phyloP scores from a whole-genome alignment of 768 basidiomycete genomes.

The Lentinula detonsa region DNA sequence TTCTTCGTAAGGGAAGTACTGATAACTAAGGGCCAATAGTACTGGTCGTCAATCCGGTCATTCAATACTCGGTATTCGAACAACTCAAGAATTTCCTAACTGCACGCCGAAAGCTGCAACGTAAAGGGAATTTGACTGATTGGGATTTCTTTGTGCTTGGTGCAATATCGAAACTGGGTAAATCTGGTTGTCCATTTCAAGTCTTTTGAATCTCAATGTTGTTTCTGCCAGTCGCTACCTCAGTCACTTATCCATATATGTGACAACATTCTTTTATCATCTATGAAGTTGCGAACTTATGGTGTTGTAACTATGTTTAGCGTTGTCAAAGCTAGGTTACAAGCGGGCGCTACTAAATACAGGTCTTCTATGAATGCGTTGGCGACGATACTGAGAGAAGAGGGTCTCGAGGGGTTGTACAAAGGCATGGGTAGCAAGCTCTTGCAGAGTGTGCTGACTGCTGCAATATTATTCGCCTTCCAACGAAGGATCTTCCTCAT shows the following conservation, averaged over 20 bases:
- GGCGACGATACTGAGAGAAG: slow-evolving; percentile 53
- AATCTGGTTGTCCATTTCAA: slow-evolving; percentile 12
- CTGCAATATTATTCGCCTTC: slow-evolving; percentile 87
- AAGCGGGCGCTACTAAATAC: slow-evolving; percentile 61
- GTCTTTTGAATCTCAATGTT: not conserved
- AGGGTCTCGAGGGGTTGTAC: slow-evolving; percentile 68
- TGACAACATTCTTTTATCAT: slow-evolving; percentile 22
- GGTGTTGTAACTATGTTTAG: slow-evolving; percentile 15
- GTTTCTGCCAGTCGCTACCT: slow-evolving; percentile 31
- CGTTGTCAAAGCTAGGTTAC: slow-evolving; percentile 62
- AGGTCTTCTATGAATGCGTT: slow-evolving; percentile 61
- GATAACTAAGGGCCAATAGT: slow-evolving; percentile 17
- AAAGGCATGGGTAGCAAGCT: slow-evolving; percentile 82
- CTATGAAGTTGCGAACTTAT: not conserved
- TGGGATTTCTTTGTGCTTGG: slow-evolving; percentile 95
- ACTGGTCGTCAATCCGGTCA: slow-evolving; percentile 90
- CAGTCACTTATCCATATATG: slow-evolving; percentile 72
- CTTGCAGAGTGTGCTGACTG: slow-evolving; percentile 86
- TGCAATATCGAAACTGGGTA: slow-evolving; percentile 86
- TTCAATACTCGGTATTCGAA: slow-evolving; percentile 94
- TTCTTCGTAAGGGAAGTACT: not conserved
- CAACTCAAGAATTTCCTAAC: slow-evolving; percentile 86
- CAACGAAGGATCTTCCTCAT: slow-evolving; percentile 78
- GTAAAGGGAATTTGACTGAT: slow-evolving; percentile 54
- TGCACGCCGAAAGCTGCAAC: slow-evolving; percentile 48